Percentiles rank a stretch among this genome's conserved stretches.
These are phyloP conservation scores for Chlamydomonas reinhardtii DNA, from an alignment of 163 green algal genomes.

Conservation along the genomic window DNA sequence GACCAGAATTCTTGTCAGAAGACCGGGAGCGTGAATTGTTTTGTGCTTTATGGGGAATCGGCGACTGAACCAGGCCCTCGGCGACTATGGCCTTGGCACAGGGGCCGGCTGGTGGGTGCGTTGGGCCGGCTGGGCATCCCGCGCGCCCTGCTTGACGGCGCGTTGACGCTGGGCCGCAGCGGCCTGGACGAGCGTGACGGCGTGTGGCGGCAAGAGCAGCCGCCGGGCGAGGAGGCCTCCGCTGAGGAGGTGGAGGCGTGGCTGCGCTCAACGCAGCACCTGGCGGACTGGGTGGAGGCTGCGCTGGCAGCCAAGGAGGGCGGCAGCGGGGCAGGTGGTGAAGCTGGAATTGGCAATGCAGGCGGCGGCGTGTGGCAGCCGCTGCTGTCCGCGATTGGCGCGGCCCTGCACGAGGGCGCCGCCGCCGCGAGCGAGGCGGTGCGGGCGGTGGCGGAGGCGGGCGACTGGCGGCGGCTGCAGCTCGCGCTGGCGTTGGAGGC, in stretches of 20 bases:
- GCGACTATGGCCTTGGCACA: not conserved
- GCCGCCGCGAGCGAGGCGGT: not conserved
- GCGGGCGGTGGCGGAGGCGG: not conserved
- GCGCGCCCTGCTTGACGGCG: not conserved
- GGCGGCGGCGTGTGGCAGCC: not conserved
- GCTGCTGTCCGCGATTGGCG: not conserved
- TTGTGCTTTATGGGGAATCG: no score
- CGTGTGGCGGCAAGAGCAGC: not conserved
- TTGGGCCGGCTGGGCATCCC: slow-evolving; percentile 12
- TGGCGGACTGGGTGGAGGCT: not conserved
- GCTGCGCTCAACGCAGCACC: not conserved
- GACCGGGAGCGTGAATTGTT: no score
- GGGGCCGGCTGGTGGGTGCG: not conserved
- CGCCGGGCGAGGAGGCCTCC: not conserved
- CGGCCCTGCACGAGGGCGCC: not conserved
- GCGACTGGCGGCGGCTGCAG: not conserved
- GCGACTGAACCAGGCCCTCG: no score
- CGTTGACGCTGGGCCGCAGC: not conserved
- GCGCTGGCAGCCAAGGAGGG: not conserved
- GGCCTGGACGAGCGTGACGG: not conserved
- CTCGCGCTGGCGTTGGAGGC: not conserved
- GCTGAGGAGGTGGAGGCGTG: not conserved
- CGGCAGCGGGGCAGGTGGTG: no score
- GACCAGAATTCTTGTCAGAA: not conserved
- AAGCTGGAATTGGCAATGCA: not conserved